Evolutionary conservation across 805 yeast genomes (phyloP).

Genomic region (Candida vaughaniae): DNA sequence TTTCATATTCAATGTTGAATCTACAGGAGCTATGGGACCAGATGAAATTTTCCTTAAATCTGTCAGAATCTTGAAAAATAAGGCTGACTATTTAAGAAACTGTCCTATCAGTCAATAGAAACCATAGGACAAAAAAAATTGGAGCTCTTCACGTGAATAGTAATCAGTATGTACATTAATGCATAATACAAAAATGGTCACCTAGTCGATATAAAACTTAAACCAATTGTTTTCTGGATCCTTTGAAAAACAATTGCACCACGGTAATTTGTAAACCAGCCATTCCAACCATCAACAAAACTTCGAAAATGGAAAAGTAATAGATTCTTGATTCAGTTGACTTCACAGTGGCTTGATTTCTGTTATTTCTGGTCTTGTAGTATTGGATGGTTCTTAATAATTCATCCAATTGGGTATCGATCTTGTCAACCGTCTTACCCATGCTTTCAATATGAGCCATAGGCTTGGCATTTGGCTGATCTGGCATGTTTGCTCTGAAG

Average conservation of each 20-base stretch:
- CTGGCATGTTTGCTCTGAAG: conserved; percentile 64
- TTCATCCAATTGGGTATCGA: conserved; percentile 59
- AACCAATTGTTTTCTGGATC: conserved; percentile 66
- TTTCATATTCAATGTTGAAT: conserved; percentile 91
- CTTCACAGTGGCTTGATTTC: conserved; percentile 86
- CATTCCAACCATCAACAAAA: conserved; percentile 71
- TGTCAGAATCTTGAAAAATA: conserved; percentile 79
- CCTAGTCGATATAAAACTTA: too few species aligned
- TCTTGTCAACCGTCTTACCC: conserved; percentile 52
- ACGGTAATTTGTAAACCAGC: conserved; percentile 66
- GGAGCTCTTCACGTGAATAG: too few species aligned
- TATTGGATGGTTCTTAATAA: conserved; percentile 66
- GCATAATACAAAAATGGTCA: not conserved
- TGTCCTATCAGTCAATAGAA: conserved; percentile 70
- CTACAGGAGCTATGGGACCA: conserved; percentile 96
- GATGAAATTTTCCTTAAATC: conserved; percentile 93
- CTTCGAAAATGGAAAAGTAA: conserved; percentile 72
- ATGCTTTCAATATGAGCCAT: conserved; percentile 53
- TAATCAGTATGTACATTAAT: conserved; percentile 7
- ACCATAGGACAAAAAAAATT: not conserved
- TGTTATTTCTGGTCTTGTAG: conserved; percentile 84
- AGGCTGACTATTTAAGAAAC: conserved; percentile 74
- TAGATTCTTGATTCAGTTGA: conserved; percentile 77
- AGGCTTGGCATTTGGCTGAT: conserved; percentile 46
- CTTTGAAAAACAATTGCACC: conserved; percentile 70